Base-by-base conservation (phyloP, 1,284 basidiomycete species). In the Cryptococcus wingfieldii region DNA sequence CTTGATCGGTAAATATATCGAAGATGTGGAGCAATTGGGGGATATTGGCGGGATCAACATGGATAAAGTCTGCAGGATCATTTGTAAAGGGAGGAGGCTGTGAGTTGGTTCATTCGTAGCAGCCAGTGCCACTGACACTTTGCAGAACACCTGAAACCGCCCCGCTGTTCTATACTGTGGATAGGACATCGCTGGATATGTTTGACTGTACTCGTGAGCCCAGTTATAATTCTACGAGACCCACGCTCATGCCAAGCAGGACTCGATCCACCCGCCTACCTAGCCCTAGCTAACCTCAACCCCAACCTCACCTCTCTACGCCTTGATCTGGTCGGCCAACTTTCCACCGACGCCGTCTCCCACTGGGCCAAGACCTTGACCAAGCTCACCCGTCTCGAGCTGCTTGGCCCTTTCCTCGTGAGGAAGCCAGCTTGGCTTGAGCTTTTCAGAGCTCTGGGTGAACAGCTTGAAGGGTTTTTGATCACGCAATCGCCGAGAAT, bases 401-500 rank as follows among this genome's bases (percentile, higher is more conserved):
- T 98, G 6, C 85, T 90, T 27, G 95, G 89, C 0, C 90, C 92
- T 0, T 97, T 92, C 77, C 84, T 96, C 25, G 87, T 96, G 27
- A 84, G 86, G 46, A 79, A 83, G 7, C 79, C 83, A 6, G 84
- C 83, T 0, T 98, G 95, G 93, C 79, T 83, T 46, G 69, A 78
- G 0, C 92, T 96, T 77, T 85, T 97, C 74, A 75, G 82, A 45
- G 71, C 81, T 1, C 82, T 86, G 47, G 79, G 78, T n/a, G 80
- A 82, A 2, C 52, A 63, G n/a, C 81, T 97, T 6, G 80, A 84
- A 62, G 82, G 81, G 13, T 89, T 97, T 75, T 80, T 87, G 47
- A 86, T 98, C 61, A 88, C 83, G 0, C 89, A 92, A 70, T 90
- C 88, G 59, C 91, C 93, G 4, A 84, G 93, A 7, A 94, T 98